A percentile compares a stretch with the other conserved stretches of the same genome.
Conservation (phyloP, 768 basidiomycete genomes). For the Rhizopogon sp. region DNA sequence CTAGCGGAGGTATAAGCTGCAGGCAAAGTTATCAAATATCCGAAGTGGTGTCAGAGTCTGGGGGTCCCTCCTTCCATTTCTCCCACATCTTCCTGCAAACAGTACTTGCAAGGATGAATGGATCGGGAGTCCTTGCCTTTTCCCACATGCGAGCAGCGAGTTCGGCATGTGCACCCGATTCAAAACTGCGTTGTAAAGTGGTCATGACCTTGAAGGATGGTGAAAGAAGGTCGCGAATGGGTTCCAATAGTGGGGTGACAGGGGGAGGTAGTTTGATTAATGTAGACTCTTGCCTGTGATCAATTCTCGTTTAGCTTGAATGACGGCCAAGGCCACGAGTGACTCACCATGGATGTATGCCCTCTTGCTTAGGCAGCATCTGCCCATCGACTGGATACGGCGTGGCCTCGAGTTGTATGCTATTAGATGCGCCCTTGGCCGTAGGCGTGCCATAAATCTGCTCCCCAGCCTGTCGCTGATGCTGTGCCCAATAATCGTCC, state of each 20-base stretch:
- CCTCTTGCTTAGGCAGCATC: constrained; percentile 6
- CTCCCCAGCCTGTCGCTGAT: constrained; percentile 13
- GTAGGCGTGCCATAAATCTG: constrained; percentile 8
- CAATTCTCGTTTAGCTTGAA: neutral
- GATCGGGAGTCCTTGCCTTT: constrained; percentile 60
- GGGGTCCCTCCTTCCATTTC: constrained; percentile 22
- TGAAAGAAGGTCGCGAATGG: constrained; percentile 48
- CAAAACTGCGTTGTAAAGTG: constrained; percentile 48
- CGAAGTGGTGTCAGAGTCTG: constrained; percentile 12
- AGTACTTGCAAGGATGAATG: constrained; percentile 40
- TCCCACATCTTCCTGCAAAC: constrained; percentile 36
- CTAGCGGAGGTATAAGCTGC: neutral
- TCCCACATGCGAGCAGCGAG: constrained; percentile 58
- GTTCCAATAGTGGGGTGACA: constrained; percentile 45
- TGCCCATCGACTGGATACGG: constrained; percentile 33
- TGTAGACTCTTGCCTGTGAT: constrained; percentile 42
- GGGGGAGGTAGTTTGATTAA: constrained; percentile 57
- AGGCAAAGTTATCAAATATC: neutral
- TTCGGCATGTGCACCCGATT: constrained; percentile 52
- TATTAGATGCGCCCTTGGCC: constrained; percentile 6
- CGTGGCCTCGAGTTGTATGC: constrained; percentile 35
- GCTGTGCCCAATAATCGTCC: constrained; percentile 36
- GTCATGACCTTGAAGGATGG: constrained; percentile 50
- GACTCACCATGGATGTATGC: constrained; percentile 31
- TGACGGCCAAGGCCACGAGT: constrained; percentile 9